Base-by-base conservation (phyloP, 1,284 basidiomycete genomes). In the Pseudozyma sp. region DNA sequence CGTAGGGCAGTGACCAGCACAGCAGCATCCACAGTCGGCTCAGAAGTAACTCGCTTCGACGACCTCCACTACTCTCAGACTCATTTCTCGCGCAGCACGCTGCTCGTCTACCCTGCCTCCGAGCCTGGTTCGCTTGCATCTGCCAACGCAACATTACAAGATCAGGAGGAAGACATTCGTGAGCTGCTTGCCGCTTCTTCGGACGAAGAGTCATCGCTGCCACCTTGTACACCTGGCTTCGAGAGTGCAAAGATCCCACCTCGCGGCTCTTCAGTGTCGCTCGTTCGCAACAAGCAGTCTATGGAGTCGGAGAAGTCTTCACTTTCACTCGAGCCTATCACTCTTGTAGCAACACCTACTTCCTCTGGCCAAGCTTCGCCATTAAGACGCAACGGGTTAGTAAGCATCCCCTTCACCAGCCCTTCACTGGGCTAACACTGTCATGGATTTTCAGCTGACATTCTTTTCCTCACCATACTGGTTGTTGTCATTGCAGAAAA, bases 1-100 rank as follows among this genome's bases (percentile, higher is more conserved):
- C 48, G 58, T 2, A 36, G 70, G 13, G 56, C 64, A 18, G 49
- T 40, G 3, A 73, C 70, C 38, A 68, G 44, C 35, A 14, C 59
- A 3, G 55, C 62, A 18, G 62, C 55, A 5, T 53, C 62, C 3
- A 59, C 44, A 11, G 40, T 59, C 31, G 52, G 47, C 58, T 51
- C 62, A 1, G 31, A 25, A 10, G 39, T 43, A 0, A 52, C 57
- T 11, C 36, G 61, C 0, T 73, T 63, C n/a, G 70, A 68, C 64
- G 64, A 59, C 18, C 48, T 73, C 19, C 70, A 73, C 57, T 73
- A 73, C 42, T 54, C 70, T 6, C 65, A 73, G 40, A 73, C 70
- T 10, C 65, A 73, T 47, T 73, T 73, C 34, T 67, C 64, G 6
- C 25, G 70, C 3, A 68, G 64, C 45, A 73, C 70, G 2, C 39